Evolutionary conservation across 352 stramenopile genomes (phyloP).

Genomic region (Phytophthora capsici): DNA sequence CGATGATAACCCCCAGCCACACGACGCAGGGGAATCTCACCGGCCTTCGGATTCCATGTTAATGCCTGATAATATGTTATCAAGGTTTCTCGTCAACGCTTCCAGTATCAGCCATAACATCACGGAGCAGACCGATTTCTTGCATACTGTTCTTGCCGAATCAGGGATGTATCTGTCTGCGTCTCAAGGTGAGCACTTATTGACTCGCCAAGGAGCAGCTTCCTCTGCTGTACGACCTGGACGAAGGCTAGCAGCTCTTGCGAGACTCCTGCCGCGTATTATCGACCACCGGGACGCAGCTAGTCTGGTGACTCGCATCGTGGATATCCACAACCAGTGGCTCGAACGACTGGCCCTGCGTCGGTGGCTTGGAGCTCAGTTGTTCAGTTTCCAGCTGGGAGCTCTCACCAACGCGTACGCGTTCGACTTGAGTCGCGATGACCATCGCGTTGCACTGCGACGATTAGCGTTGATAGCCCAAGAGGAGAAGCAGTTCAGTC

Average conservation of each 20-base stretch:
- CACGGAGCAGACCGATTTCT: slow-evolving; percentile 65
- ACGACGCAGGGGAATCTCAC: slow-evolving; percentile 3
- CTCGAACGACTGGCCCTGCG: slow-evolving; percentile 63
- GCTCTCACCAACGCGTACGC: slow-evolving; percentile 73
- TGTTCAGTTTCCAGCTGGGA: slow-evolving; percentile 68
- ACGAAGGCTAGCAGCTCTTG: slow-evolving; percentile 40
- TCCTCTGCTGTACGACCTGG: slow-evolving; percentile 18
- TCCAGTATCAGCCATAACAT: slow-evolving; percentile 54
- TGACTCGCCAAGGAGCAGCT: slow-evolving; percentile 54
- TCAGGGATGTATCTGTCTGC: slow-evolving; percentile 76
- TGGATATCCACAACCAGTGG: slow-evolving; percentile 56
- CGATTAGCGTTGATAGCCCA: slow-evolving; percentile 75
- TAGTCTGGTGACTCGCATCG: slow-evolving; percentile 46
- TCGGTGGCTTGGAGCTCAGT: slow-evolving; percentile 53
- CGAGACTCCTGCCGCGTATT: slow-evolving; percentile 70
- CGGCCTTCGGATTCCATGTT: slow-evolving; percentile 5
- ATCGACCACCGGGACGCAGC: slow-evolving; percentile 59
- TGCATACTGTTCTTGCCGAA: slow-evolving; percentile 55
- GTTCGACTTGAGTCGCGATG: slow-evolving; percentile 51
- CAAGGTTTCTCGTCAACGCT: slow-evolving; percentile 49
- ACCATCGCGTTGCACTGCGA: slow-evolving; percentile 56
- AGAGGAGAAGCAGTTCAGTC: slow-evolving; percentile 75
- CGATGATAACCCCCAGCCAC: not conserved
- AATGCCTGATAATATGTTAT: slow-evolving; percentile 47
- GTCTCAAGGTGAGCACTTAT: slow-evolving; percentile 64